phyloP scores from a whole-genome alignment of 1,139 yeast genomes.

The Barnettozyma hawaiiensis region DNA sequence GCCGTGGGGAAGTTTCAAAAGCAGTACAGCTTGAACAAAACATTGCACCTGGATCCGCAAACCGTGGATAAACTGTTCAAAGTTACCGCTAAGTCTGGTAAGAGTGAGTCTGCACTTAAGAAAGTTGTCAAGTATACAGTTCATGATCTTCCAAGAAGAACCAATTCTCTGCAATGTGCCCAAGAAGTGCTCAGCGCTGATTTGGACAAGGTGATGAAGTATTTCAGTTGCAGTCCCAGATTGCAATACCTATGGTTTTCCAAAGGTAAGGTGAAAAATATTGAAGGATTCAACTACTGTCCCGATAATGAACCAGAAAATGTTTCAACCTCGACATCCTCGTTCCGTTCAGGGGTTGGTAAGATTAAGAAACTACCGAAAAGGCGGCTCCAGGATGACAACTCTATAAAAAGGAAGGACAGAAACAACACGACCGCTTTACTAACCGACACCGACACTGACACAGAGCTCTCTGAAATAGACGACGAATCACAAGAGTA shows the following conservation, averaged over 20 bases:
- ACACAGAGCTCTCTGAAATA: conserved; percentile 3
- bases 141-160: conserved; percentile 51
- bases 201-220: conserved; percentile 38
- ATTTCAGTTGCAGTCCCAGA: conserved; percentile 39
- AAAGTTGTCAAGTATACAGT: conserved; percentile 69
- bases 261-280: conserved; percentile 32
- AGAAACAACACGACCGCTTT: not conserved
- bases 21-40: conserved; percentile 52
- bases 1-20: conserved; percentile 66
- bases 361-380: conserved; percentile 27
- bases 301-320: conserved; percentile 8
- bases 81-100: conserved; percentile 44
- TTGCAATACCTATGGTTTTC: conserved; percentile 47
- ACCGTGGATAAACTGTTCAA: conserved; percentile 58
- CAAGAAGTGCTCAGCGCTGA: conserved; percentile 48
- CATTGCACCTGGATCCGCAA: conserved; percentile 55
- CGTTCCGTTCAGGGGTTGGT: conserved; percentile 28
- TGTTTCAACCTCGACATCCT: conserved; percentile 15
- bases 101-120: conserved; percentile 53
- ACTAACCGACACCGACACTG: conserved; percentile 1
- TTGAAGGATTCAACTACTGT: conserved; percentile 23
- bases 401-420: conserved; percentile 12
- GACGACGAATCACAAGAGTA: not conserved
- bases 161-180: conserved; percentile 34
- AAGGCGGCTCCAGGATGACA: conserved; percentile 20